Percentiles rank a stretch among this genome's conserved stretches.
Conservation (phyloP, 345 rosid genomes). For the Pistacia atlantica region DNA sequence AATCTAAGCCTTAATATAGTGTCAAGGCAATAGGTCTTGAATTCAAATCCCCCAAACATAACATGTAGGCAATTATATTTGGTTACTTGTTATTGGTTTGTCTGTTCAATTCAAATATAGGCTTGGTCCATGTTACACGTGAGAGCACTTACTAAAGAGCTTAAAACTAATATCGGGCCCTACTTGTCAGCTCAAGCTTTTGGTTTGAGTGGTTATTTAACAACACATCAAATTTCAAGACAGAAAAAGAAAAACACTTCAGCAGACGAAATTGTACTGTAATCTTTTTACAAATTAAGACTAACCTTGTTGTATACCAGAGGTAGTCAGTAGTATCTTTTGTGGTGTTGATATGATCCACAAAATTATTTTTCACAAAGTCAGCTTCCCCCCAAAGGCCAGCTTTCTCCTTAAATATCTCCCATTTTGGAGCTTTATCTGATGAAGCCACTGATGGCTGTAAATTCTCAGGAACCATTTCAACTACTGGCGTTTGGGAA, state of each 20-base stretch:
- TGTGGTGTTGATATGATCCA: conserved; percentile 87
- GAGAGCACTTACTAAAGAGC: too few species aligned
- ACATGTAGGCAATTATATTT: too few species aligned
- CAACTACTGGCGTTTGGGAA: conserved; percentile 63
- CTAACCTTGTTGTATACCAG: conserved; percentile 95
- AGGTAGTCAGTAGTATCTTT: conserved; percentile 88
- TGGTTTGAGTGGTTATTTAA: too few species aligned
- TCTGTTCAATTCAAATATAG: too few species aligned
- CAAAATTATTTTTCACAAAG: conserved; percentile 56
- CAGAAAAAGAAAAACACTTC: background rate
- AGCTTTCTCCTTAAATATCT: conserved; percentile 63
- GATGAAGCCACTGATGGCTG: conserved; percentile 34
- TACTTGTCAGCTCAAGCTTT: too few species aligned
- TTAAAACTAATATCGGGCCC: too few species aligned
- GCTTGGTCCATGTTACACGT: too few species aligned
- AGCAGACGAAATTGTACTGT: background rate
- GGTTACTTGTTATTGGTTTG: too few species aligned
- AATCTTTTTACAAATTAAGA: conserved; percentile 16
- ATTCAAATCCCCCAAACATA: too few species aligned
- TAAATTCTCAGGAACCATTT: conserved; percentile 79
- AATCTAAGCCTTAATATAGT: too few species aligned
- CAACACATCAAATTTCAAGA: background rate
- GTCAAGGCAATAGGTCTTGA: too few species aligned
- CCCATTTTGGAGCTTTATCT: conserved; percentile 60
- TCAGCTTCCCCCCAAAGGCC: conserved; percentile 82